phyloP scores from a whole-genome alignment of 768 basidiomycete genomes.

The Coprinopsis marcescibilis region DNA sequence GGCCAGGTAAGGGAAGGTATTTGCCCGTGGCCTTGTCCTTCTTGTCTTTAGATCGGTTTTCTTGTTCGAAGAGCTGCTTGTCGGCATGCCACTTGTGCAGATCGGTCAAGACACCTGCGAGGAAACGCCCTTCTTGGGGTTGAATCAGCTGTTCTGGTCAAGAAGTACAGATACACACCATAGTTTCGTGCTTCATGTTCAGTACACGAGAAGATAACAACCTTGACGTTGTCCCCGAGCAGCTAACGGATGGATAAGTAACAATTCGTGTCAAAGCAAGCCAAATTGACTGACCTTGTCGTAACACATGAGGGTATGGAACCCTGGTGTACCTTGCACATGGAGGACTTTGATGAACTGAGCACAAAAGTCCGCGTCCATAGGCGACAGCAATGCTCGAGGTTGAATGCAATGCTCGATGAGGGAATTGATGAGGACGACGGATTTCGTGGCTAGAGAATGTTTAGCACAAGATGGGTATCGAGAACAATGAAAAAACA shows the following conservation, averaged over 20 bases:
- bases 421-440: conserved; percentile 51
- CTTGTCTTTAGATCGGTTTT: conserved; percentile 63
- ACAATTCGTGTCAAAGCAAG: neutral
- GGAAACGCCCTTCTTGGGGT: conserved; percentile 65
- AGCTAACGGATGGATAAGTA: conserved; percentile 41
- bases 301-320: conserved; percentile 80
- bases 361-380: conserved; percentile 93
- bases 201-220: conserved; percentile 86
- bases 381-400: conserved; percentile 86
- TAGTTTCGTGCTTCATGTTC: conserved; percentile 96
- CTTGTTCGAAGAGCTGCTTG: conserved; percentile 65
- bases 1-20: conserved; percentile 59
- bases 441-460: conserved; percentile 37
- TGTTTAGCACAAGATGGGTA: neutral
- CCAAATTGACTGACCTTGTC: conserved; percentile 55
- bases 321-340: conserved; percentile 81
- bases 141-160: conserved; percentile 5
- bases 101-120: conserved; percentile 73
- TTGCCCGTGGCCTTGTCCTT: too few relatives aligned
- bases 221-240: conserved; percentile 78
- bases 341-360: conserved; percentile 89
- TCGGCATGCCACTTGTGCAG: conserved; percentile 76
- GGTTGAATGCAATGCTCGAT: conserved; percentile 93
- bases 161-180: conserved; percentile 37
- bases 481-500: conserved; percentile 7